Evolutionary conservation across 305 asterid species (phyloP).

Genomic region (Fraxinus sp.): DNA sequence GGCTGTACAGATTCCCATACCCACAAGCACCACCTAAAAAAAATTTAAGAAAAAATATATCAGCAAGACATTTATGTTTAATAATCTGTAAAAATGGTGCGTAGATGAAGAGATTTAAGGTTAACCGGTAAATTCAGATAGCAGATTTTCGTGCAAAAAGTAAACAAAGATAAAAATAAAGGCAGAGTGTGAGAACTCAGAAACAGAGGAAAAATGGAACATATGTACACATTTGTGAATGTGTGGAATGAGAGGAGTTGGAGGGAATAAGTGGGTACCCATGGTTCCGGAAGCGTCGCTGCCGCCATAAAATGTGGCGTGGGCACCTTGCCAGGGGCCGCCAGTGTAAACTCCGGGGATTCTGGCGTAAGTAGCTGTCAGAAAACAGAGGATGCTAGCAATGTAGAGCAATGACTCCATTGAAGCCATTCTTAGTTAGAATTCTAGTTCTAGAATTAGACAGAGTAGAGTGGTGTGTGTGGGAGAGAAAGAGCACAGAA

Average conservation of each 20-base stretch:
- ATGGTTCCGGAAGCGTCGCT: conserved; percentile 92
- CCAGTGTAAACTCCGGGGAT: conserved; percentile 66
- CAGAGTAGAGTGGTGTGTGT: not conserved
- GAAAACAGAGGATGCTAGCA: conserved; percentile 39
- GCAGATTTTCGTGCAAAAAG: not conserved
- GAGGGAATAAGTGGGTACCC: conserved; percentile 42
- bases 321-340: conserved; percentile 68
- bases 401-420: conserved; percentile 39
- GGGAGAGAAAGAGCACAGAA: not conserved
- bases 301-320: conserved; percentile 94
- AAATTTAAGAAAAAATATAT: not conserved
- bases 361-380: conserved; percentile 38
- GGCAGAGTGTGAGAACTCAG: not conserved
- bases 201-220: not conserved
- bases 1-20: conserved; percentile 71
- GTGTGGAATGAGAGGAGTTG: not conserved
- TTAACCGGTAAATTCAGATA: not conserved
- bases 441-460: not conserved
- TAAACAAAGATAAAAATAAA: not conserved
- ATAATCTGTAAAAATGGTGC: not conserved
- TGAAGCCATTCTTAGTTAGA: conserved; percentile 1
- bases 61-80: not conserved
- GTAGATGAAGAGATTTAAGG: not conserved
- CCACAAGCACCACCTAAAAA: conserved; percentile 76
- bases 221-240: not conserved